A percentile compares a stretch with the other conserved stretches of the same genome.
Conservation (phyloP, 2,329 filamentous ascomycete species). For the Tolypocladium nubicola region DNA sequence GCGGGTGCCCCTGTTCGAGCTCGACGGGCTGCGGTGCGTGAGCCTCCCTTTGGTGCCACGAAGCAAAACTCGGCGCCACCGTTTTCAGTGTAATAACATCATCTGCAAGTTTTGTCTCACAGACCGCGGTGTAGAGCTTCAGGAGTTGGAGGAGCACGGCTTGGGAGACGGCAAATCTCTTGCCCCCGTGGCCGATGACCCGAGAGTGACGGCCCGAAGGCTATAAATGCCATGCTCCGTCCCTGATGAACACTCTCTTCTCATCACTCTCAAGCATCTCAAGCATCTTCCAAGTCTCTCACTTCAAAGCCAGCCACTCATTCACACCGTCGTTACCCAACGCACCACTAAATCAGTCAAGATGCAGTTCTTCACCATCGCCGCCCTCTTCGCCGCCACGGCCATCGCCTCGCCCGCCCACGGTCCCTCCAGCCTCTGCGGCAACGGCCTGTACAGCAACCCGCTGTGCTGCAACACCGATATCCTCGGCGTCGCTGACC, state of each 20-base stretch:
- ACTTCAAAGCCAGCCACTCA: not conserved
- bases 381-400: slow-evolving; percentile 2
- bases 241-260: not conserved
- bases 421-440: not conserved
- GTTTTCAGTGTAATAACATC: not conserved
- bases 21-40: not conserved
- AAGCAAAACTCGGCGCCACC: not conserved
- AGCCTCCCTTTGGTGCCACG: not conserved
- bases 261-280: not conserved
- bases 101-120: not conserved
- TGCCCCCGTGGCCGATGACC: not conserved
- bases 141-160: not conserved
- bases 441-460: not conserved
- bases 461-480: slow-evolving; percentile 1
- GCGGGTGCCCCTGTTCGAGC: not conserved
- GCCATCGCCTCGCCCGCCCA: not conserved
- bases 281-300: not conserved
- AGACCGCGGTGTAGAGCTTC: not conserved
- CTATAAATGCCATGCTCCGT: not conserved
- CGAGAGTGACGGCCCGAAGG: not conserved
- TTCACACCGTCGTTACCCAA: not conserved
- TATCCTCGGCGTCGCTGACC: not conserved
- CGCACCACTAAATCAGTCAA: not conserved
- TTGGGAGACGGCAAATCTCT: not conserved
- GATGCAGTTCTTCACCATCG: slow-evolving; percentile 4